A percentile compares a stretch with the other conserved stretches of the same genome.
phyloP scores from a whole-genome alignment of 2,329 filamentous ascomycete species.

The Alternaria metachromatica region DNA sequence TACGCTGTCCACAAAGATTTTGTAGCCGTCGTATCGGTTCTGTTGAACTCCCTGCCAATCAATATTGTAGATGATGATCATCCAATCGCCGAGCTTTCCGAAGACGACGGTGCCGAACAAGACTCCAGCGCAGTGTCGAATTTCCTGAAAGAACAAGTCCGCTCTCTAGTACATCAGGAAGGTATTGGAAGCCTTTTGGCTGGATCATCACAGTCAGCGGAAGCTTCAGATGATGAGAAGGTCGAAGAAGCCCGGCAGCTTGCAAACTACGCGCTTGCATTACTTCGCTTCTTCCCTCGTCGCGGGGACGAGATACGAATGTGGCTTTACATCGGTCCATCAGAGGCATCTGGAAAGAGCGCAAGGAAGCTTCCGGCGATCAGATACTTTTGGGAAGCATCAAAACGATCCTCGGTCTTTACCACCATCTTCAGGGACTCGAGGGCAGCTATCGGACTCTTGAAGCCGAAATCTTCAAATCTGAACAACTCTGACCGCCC shows the following conservation, averaged over 20 bases:
- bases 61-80: constrained; percentile 60
- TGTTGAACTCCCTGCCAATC: constrained; percentile 64
- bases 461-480: constrained; percentile 52
- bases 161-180: constrained; percentile 75
- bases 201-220: constrained; percentile 48
- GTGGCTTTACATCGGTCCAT: constrained; percentile 84
- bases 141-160: constrained; percentile 70
- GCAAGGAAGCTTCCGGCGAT: constrained; percentile 66
- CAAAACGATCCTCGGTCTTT: constrained; percentile 65
- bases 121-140: constrained; percentile 39
- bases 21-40: constrained; percentile 61
- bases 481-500: constrained; percentile 7
- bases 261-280: constrained; percentile 83
- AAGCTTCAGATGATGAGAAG: constrained; percentile 43
- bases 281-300: constrained; percentile 83
- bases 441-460: constrained; percentile 63
- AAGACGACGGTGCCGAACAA: constrained; percentile 27
- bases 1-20: constrained; percentile 60
- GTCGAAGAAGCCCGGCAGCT: constrained; percentile 72
- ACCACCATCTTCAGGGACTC: constrained; percentile 63
- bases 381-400: constrained; percentile 83
- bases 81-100: constrained; percentile 37
- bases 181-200: constrained; percentile 71
- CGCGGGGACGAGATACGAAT: constrained; percentile 89
- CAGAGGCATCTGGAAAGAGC: constrained; percentile 51